Evolutionary conservation across 306 rosid species (phyloP).

Genomic region (Vigna angularis): DNA sequence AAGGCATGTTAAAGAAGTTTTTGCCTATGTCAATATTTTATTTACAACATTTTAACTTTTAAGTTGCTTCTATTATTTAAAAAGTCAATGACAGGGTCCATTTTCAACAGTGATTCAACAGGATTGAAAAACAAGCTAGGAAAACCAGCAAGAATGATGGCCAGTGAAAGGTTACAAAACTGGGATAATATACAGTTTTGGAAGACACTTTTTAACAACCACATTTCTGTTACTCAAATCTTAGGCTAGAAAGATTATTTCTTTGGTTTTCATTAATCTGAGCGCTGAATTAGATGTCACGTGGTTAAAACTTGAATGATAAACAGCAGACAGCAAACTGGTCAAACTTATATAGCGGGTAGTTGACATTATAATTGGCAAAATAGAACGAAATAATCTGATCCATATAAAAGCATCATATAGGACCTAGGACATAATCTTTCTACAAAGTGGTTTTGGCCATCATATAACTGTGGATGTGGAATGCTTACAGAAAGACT

Average conservation of each 20-base stretch:
- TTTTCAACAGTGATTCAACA: conserved; percentile 27
- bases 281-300: conserved; percentile 2
- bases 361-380: conserved; percentile 1
- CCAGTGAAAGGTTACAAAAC: conserved; percentile 20
- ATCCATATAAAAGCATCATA: conserved; percentile 7
- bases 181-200: conserved; percentile 2
- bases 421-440: conserved; percentile 16
- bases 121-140: conserved; percentile 26
- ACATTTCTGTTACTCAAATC: background rate
- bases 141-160: conserved; percentile 19
- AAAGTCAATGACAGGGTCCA: conserved; percentile 6
- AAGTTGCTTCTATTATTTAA: conserved; percentile 24
- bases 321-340: conserved; percentile 1
- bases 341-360: conserved; percentile 6
- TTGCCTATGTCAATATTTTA: conserved; percentile 34
- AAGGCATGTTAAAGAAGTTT: background rate
- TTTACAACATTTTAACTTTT: conserved; percentile 13
- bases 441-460: background rate
- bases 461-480: conserved; percentile 12
- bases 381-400: conserved; percentile 16
- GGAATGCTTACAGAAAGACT: conserved; percentile 18
- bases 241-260: conserved; percentile 8
- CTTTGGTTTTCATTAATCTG: background rate
- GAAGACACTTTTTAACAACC: conserved; percentile 7
- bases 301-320: conserved; percentile 12